phyloP scores from a whole-genome alignment of 2,329 filamentous ascomycete genomes.

The Alternaria triticina region DNA sequence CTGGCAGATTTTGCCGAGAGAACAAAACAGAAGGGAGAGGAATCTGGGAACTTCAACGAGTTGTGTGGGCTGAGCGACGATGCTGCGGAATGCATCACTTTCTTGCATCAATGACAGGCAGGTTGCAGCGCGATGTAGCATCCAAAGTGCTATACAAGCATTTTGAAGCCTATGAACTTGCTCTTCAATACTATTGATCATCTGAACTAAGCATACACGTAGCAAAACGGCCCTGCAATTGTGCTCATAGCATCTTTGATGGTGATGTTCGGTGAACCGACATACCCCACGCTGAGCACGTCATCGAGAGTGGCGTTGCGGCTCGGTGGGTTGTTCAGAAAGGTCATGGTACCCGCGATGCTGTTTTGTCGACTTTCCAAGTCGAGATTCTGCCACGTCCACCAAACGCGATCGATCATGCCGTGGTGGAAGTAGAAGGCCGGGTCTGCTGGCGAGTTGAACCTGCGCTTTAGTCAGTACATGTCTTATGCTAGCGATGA shows the following conservation, averaged over 20 bases:
- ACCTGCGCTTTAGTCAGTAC: conserved; percentile 12
- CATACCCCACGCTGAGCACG: conserved; percentile 10
- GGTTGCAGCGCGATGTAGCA: background rate
- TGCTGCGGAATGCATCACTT: conserved; percentile 53
- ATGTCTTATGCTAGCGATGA: background rate
- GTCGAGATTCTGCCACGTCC: conserved; percentile 54
- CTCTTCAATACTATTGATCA: conserved; percentile 3
- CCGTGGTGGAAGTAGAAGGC: conserved; percentile 56
- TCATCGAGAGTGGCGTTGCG: background rate
- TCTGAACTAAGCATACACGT: conserved; percentile 45
- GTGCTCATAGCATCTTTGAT: conserved; percentile 52
- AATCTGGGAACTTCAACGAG: conserved; percentile 57
- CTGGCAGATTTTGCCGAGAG: conserved; percentile 53
- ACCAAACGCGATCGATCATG: conserved; percentile 55
- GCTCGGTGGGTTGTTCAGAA: background rate
- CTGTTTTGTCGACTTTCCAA: background rate
- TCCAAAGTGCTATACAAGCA: background rate
- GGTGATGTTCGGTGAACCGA: conserved; percentile 23
- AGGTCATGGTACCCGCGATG: background rate
- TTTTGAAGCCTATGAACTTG: background rate
- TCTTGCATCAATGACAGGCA: conserved; percentile 53
- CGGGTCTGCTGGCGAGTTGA: conserved; percentile 40
- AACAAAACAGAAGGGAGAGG: conserved; percentile 49
- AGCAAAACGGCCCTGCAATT: conserved; percentile 53
- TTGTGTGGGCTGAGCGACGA: conserved; percentile 55